Percentiles rank a stretch among this genome's conserved stretches.
phyloP scores from a whole-genome alignment of 2,329 filamentous ascomycete genomes.

The Cadophora malorum region DNA sequence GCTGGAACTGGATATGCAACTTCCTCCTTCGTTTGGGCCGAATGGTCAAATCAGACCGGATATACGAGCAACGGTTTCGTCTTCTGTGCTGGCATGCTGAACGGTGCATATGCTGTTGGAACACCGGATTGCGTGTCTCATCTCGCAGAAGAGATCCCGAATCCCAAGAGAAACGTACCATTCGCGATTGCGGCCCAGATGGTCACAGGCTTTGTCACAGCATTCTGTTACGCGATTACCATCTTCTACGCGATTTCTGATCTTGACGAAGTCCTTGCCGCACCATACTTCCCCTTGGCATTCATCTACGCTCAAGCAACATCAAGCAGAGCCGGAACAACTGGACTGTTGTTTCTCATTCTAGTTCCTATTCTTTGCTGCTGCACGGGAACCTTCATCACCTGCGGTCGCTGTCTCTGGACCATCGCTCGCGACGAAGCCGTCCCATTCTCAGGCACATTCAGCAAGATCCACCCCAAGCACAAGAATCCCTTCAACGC shows the following conservation, averaged over 20 bases:
- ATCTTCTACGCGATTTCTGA: slow-evolving; percentile 64
- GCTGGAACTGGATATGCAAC: slow-evolving; percentile 47
- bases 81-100: slow-evolving; percentile 56
- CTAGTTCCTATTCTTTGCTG: slow-evolving; percentile 59
- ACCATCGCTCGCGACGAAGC: slow-evolving; percentile 64
- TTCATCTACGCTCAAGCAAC: slow-evolving; percentile 70
- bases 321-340: slow-evolving; percentile 55
- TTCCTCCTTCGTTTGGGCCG: slow-evolving; percentile 52
- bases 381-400: slow-evolving; percentile 63
- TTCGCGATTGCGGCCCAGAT: slow-evolving; percentile 59
- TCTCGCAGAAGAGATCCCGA: slow-evolving; percentile 68
- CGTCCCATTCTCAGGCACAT: slow-evolving; percentile 56
- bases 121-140: slow-evolving; percentile 70
- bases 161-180: slow-evolving; percentile 58
- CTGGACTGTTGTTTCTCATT: slow-evolving; percentile 59
- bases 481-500: slow-evolving; percentile 62
- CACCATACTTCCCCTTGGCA: slow-evolving; percentile 65
- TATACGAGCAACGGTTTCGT: slow-evolving; percentile 59
- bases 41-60: slow-evolving; percentile 54
- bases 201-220: slow-evolving; percentile 57
- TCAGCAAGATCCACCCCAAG: slow-evolving; percentile 54
- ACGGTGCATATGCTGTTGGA: slow-evolving; percentile 72
- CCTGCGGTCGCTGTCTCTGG: slow-evolving; percentile 67
- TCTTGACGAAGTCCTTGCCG: slow-evolving; percentile 58
- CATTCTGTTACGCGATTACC: slow-evolving; percentile 58